Evolutionary conservation across 768 basidiomycete species (phyloP), one percentile per base, ranked within the genome.

Genomic region (Suillus americanus): DNA sequence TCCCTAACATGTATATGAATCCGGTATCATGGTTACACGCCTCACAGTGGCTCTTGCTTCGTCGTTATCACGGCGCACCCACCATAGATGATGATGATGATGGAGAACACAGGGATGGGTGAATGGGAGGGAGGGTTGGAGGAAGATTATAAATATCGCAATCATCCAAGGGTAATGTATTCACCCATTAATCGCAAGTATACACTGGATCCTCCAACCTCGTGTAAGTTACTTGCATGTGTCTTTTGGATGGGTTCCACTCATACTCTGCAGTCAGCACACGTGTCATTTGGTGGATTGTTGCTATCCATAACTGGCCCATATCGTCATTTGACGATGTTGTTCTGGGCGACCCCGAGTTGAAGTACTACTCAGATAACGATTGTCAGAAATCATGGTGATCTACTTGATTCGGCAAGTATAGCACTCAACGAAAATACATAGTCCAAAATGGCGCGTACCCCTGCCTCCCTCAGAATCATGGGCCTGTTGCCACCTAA

Each of bases 221-320:
- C 70, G 94, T 96, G 93, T 95, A 81, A 68, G 91, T 81, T 23
- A n/a, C 33, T 40, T 59, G 23, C 23, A 50, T 54, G 18, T 18
- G 16, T 45, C 57, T 57, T 28, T 59, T 62, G 48, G 13, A 46
- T 13, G 46, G 46, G 9, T 23, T 23, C 46, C n/a, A 13, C 23
- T 37, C 55, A 56, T 55, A 56, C 33, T 20, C 14, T 18, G 59
- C 69, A 97, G 96, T 59, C 95, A 35, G 95, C 90, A 23, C 99
- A 98, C 76, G 90, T 91, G 48, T 98, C 97, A 10, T 99, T 97
- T 66, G 96, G 97, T 50, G 97, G 97, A 25, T 83, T 99, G 20
- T 82, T 99, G 48, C 89, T 99, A 89, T 94, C 97, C 0, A 79
- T 99, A 59, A 89, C 94, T 33, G 97, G 97, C 1, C 92, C 89